phyloP scores from a whole-genome alignment of 768 basidiomycete genomes.

The Serendipita sp. region DNA sequence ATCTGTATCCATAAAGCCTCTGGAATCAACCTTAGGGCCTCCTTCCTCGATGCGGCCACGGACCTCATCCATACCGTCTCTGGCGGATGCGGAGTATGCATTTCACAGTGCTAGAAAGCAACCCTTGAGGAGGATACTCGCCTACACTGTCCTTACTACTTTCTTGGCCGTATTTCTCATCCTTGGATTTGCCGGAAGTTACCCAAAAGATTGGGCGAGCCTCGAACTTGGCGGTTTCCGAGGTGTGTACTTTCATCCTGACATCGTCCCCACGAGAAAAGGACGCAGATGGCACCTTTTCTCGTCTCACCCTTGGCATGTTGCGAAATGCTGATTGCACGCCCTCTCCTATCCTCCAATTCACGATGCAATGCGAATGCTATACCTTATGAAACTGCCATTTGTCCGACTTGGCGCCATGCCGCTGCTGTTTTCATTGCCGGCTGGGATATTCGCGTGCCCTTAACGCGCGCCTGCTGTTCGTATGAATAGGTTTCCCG shows the following conservation, averaged over 20 bases:
- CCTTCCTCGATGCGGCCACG: not conserved
- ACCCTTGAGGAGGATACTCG: not conserved
- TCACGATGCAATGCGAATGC: too few relatives aligned
- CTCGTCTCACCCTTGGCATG: not conserved
- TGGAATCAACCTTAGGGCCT: too few relatives aligned
- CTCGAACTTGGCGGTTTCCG: not conserved
- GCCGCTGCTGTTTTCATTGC: not conserved
- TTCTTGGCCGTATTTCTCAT: not conserved
- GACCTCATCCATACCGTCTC: not conserved
- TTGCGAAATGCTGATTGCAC: not conserved
- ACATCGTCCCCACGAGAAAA: too few relatives aligned
- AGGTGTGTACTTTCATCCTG: not conserved
- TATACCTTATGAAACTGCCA: too few relatives aligned
- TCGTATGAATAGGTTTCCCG: not conserved
- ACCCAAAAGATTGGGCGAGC: not conserved
- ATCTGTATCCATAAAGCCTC: too few relatives aligned
- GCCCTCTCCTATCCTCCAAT: not conserved
- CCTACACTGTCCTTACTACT: not conserved
- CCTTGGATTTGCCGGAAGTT: not conserved
- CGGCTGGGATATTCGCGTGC: not conserved
- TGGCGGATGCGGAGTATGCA: constrained; percentile 1
- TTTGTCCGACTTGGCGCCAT: too few relatives aligned
- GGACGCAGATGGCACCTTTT: not conserved
- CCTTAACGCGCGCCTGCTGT: not conserved
- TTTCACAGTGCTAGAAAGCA: not conserved